Conservation (phyloP, 805 yeast genomes). For the Teunomyces tritomae region DNA sequence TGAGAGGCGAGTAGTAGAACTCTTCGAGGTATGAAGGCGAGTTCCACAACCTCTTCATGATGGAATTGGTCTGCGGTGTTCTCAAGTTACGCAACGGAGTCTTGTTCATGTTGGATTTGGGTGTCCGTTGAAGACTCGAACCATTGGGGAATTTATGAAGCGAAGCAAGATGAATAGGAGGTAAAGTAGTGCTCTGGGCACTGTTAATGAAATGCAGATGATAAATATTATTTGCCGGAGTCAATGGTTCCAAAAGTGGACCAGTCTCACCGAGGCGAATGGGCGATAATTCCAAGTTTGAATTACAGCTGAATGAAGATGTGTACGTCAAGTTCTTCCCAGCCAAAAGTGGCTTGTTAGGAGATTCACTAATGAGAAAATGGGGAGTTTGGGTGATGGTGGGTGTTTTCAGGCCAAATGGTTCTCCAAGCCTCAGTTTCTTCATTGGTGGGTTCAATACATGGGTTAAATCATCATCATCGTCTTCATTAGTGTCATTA, state of each 20-base stretch:
- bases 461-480: conserved; percentile 4
- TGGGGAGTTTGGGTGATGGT: conserved; percentile 15
- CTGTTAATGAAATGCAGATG: conserved; percentile 6
- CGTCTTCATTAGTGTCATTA: conserved; percentile 6
- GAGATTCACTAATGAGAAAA: conserved; percentile 31
- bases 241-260: conserved; percentile 62
- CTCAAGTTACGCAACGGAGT: conserved; percentile 37
- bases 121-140: conserved; percentile 16
- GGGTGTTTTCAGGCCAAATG: conserved; percentile 7
- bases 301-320: conserved; percentile 64
- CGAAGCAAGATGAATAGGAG: conserved; percentile 1
- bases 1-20: conserved; percentile 50
- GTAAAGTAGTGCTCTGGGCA: background rate
- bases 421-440: conserved; percentile 15
- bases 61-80: conserved; percentile 44
- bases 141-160: conserved; percentile 2
- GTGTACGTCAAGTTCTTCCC: conserved; percentile 50
- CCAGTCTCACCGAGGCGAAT: conserved; percentile 57
- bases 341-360: conserved; percentile 40
- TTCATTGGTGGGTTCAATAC: conserved; percentile 14
- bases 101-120: conserved; percentile 28
- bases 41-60: conserved; percentile 56
- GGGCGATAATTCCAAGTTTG: conserved; percentile 64
- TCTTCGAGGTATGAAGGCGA: conserved; percentile 68
- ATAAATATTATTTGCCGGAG: conserved; percentile 37